phyloP scores from a whole-genome alignment of 176 grass and related monocot species.

The Carex scoparia region DNA sequence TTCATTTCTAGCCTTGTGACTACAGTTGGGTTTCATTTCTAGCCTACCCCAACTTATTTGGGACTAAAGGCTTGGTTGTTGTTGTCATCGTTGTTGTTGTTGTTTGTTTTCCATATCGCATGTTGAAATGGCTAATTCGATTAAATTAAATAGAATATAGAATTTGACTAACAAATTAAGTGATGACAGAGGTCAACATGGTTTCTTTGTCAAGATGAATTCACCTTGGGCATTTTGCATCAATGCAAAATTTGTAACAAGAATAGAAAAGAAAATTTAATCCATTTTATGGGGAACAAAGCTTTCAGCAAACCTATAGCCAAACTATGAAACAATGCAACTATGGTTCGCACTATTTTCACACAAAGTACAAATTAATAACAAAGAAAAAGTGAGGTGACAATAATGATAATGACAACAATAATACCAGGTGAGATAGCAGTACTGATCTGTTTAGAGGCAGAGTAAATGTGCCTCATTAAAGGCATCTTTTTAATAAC shows the following conservation, averaged over 20 bases:
- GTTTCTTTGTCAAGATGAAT: not conserved
- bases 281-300: not conserved
- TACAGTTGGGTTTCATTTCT: no score
- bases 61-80: no score
- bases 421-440: conserved; percentile 92
- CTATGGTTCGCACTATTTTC: not conserved
- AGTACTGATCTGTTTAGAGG: conserved; percentile 99
- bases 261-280: not conserved
- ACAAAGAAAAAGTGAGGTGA: not conserved
- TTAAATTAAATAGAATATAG: not conserved
- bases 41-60: no score
- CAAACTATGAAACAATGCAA: not conserved
- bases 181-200: not conserved
- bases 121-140: not conserved
- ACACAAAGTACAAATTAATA: not conserved
- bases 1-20: no score
- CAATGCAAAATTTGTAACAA: not conserved
- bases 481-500: conserved; percentile 96
- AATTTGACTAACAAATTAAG: not conserved
- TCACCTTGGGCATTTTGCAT: not conserved
- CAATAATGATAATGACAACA: not conserved
- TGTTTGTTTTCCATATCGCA: not conserved
- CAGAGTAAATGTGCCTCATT: conserved; percentile 89
- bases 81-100: no score
- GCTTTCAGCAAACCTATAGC: not conserved